Percentiles rank a stretch among this genome's conserved stretches.
phyloP scores from a whole-genome alignment of 208 protist genomes.

The Entamoeba dispar region DNA sequence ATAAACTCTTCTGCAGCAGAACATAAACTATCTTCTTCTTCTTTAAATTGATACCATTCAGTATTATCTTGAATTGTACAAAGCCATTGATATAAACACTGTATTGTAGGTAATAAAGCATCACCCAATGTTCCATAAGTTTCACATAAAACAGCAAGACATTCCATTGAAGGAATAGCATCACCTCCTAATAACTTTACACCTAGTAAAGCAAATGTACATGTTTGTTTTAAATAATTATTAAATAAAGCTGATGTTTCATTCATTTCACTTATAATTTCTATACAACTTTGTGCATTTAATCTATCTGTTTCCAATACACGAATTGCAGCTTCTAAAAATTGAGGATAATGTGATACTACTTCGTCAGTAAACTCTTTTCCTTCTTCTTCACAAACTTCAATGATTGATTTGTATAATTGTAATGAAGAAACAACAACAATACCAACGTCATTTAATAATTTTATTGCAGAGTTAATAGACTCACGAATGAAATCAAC shows the following conservation, averaged over 20 bases:
- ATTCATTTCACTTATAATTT: background rate
- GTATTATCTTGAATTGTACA: background rate
- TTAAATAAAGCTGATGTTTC: background rate
- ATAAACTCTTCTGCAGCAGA: background rate
- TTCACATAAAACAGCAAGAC: background rate
- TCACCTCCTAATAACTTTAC: background rate
- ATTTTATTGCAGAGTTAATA: background rate
- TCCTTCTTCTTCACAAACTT: background rate
- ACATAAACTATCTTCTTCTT: background rate
- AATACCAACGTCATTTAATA: background rate
- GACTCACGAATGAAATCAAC: background rate
- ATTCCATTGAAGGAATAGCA: background rate
- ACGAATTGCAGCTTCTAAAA: background rate
- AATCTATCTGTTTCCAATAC: background rate
- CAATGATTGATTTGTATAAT: background rate
- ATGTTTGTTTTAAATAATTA: background rate
- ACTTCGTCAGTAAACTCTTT: background rate
- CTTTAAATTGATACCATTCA: background rate
- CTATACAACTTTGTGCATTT: background rate
- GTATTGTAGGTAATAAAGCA: background rate
- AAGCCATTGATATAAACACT: background rate
- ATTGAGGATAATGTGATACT: background rate
- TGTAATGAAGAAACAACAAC: background rate
- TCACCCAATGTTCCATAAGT: background rate
- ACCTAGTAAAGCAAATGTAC: background rate